Base-by-base conservation (phyloP, 371 early-diverging fungal species). In the Zychaea mexicana region DNA sequence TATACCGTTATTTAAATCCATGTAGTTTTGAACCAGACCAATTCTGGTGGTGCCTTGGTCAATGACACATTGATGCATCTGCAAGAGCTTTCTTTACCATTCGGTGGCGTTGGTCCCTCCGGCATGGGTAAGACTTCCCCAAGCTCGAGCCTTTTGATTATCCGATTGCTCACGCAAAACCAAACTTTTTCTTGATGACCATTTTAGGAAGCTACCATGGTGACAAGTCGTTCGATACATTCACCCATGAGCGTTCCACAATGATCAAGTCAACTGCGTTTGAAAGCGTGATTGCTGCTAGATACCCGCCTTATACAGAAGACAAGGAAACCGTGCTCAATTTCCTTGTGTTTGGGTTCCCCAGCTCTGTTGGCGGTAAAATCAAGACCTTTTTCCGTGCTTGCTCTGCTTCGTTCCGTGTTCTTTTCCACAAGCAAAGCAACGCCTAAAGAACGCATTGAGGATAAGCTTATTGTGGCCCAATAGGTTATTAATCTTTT, bases 101-200 rank as follows among this genome's bases (percentile, higher is more conserved):
- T 95, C 74, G 94, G 95, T 36, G 97, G 96, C 21, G 85, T 91
- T 9, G 96, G 96, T 0, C 75, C 86, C 2, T 90, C 90, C n/a
- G 97, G 97, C 15, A 81, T 88, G 64, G 96, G 96, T 36, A 36
- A 36, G 36, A n/a, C n/a, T n/a, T 36, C 36, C 36, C 15, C 15
- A 36, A 36, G 15, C 8, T 36, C 36, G 15, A 36, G 36, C 8
- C 36, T 1, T 10, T 10, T 10, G 36, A 10, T 36, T 36, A 36
- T 36, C 8, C 15, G 15, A 1, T 36, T 36, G 15, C 15, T 10
- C 15, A 36, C 15, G 15, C 36, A 36, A 1, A 36, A 36, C 36
- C 8, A 36, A 36, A 36, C 36, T 10, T 36, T 36, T 10, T 36
- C 15, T 36, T 36, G 15, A 49, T 60, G 60, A 46, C 45, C 57